Base-by-base conservation (phyloP, 1,139 yeast genomes). In the Pichia inconspicua region DNA sequence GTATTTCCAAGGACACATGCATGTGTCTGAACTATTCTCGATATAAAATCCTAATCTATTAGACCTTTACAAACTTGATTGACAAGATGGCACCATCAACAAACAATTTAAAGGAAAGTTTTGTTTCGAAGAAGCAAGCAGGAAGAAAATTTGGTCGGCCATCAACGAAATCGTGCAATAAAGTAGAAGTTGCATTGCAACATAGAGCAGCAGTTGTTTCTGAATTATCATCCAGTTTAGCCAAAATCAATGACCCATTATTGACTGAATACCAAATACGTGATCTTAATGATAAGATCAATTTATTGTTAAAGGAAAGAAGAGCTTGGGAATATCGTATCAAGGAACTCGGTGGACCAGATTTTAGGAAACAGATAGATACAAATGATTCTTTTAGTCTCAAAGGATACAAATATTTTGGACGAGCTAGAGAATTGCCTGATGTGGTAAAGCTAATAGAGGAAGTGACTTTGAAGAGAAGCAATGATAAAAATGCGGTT, bases 281-380 rank as follows among this genome's bases (percentile, higher is more conserved):
- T 43, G 94, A 84, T 44, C 61, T 84, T 36, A 90, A 89, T 59
- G 95, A 86, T 57, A 82, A 80, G 47, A 69, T 88, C 51, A 90
- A 89, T 61, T 74, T 73, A 49, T 68, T 86, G 27, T 72, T 83
- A 66, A 73, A 75, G 42, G 94, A 88, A 62, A 79, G 80, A 57
- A 66, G 72, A 43, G 75, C 84, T 2, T 88, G 96, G 96, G 96
- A 89, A 56, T 68, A 80, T 54, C 85, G 81, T 50, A 80, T 89
- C 43, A 72, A 73, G 49, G 72, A 75, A 19, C 66, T 87, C 2
- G 89, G 89, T 1, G 95, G 95, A 0, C 80, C 84, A 6, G 83
- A 84, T 41, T 50, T 42, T 27, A 38, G 40, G 2, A 44, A 39
- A 27, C 25, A 22, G 9, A 51, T 56, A 19, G 47, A 44, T 8